Evolutionary conservation across 2,329 filamentous ascomycete genomes (phyloP), one percentile per base, ranked within the genome.

Genomic region (Gnomoniopsis smithogilvyi): DNA sequence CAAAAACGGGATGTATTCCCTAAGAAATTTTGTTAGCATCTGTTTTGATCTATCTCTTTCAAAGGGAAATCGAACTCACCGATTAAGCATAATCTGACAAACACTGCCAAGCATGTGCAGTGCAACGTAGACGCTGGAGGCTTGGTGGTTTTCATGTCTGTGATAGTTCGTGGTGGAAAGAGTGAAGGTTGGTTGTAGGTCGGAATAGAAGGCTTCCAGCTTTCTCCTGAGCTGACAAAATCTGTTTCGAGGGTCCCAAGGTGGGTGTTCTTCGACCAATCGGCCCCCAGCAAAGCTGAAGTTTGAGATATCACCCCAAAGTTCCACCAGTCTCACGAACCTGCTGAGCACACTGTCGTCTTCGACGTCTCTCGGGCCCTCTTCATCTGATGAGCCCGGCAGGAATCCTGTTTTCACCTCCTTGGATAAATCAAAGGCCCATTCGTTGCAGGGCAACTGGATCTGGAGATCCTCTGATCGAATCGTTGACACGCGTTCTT

Each of bases 371-470:
- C 67, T 66, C 41, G 62, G 62, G 33, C 64, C 55, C 52, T 69
- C 64, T 14, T 59, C 51, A 1, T 62, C 60, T 2, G 58, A 43
- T 6, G 60, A 54, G 0, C 63, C 59, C 45, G 68, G 66, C 15
- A 86, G 67, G 65, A 82, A 80, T 10, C 79, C 77, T 10, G 83
- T 81, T 59, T 74, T 70, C 1, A 85, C 83, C 46, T 85, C 81
- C 59, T 82, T 77, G 0, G 82, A 84, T 56, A 87, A 80, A 50
- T 85, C 77, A 64, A 90, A 91, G 0, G 82, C 81, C 53, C 83
- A 75, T 54, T 90, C 86, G 38, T 85, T 85, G 63, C 86, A 89
- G 1, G 88, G 88, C 4, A 91, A 75, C 67, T 88, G 87, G 21
- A 90, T 85, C 36, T 80, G 77, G 7, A 90, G 71, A 58, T 88